phyloP scores from a whole-genome alignment of 345 rosid genomes.

The Erodium maritimum region DNA sequence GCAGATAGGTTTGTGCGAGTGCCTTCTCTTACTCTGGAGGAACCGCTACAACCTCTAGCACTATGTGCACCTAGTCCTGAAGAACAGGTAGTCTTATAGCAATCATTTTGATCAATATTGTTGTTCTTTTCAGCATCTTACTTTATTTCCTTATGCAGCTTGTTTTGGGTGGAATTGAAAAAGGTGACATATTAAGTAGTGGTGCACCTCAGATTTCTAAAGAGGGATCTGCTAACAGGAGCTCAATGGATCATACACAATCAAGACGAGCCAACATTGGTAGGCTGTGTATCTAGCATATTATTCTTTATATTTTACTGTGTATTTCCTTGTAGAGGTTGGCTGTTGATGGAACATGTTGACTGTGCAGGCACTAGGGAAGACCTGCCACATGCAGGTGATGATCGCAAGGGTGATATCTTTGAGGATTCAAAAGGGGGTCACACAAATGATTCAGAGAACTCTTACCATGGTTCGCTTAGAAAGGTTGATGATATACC shows the following conservation, averaged over 20 bases:
- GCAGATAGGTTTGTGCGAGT: constrained; percentile 49
- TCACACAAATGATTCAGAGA: constrained; percentile 19
- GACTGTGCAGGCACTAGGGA: constrained; percentile 57
- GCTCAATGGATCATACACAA: constrained; percentile 31
- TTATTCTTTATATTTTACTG: constrained; percentile 9
- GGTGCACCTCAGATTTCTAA: constrained; percentile 68
- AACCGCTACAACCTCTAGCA: constrained; percentile 64
- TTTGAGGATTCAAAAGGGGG: constrained; percentile 25
- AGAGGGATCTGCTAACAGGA: constrained; percentile 52
- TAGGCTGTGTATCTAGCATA: constrained; percentile 18
- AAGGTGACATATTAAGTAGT: constrained; percentile 70
- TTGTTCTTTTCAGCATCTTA: constrained; percentile 10
- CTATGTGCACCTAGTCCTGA: constrained; percentile 58
- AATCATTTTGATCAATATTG: constrained; percentile 10
- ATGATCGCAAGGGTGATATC: constrained; percentile 37
- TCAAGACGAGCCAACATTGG: constrained; percentile 57
- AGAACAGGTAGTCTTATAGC: constrained; percentile 49
- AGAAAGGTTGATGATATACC: constrained; percentile 32
- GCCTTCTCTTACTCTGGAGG: constrained; percentile 63
- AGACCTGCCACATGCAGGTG: constrained; percentile 33
- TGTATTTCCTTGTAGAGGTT: constrained; percentile 2
- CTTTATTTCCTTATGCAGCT: constrained; percentile 29
- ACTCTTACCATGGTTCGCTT: constrained; percentile 17
- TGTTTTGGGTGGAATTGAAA: constrained; percentile 67
- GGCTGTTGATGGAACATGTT: constrained; percentile 15